Conservation (phyloP, 2,329 filamentous ascomycete genomes). For the Diaporthe longicolla region DNA sequence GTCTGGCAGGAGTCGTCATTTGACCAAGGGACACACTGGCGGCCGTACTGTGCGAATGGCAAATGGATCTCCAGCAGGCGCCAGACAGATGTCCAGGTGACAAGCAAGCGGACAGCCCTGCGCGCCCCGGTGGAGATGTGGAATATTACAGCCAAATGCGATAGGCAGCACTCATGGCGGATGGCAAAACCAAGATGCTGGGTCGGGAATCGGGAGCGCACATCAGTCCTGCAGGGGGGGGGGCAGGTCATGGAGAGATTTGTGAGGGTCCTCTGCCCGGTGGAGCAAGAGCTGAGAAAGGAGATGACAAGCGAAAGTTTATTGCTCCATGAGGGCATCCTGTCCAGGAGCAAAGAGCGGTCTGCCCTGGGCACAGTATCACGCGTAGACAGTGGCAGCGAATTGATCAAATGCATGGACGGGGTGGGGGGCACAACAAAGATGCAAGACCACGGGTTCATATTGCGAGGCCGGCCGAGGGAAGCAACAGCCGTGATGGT, state of each 20-base stretch:
- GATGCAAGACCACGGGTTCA: background rate
- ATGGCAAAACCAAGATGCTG: conserved; percentile 24
- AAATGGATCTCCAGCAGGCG: background rate
- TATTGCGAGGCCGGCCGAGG: background rate
- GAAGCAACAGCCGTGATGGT: background rate
- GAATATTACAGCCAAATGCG: background rate
- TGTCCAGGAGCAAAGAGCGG: conserved; percentile 10
- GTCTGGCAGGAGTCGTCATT: background rate
- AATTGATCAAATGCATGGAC: background rate
- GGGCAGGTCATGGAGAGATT: background rate
- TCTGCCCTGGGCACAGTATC: conserved; percentile 1
- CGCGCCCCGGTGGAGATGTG: background rate
- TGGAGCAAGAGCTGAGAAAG: conserved; percentile 27
- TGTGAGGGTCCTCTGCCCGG: conserved; percentile 5
- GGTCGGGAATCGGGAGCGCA: conserved; percentile 19
- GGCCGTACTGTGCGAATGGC: background rate
- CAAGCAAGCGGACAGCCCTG: background rate
- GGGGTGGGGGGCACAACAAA: no score
- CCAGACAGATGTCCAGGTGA: background rate
- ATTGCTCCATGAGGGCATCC: conserved; percentile 18
- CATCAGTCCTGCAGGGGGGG: conserved; percentile 5
- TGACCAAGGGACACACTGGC: background rate
- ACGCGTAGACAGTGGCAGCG: no score
- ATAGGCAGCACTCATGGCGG: conserved; percentile 6
- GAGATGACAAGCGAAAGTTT: conserved; percentile 26